A percentile compares a stretch with the other conserved stretches of the same genome.
These are phyloP conservation scores for Curvularia hawaiiensis DNA, from an alignment of 2,329 filamentous ascomycete genomes.

Conservation along the genomic window DNA sequence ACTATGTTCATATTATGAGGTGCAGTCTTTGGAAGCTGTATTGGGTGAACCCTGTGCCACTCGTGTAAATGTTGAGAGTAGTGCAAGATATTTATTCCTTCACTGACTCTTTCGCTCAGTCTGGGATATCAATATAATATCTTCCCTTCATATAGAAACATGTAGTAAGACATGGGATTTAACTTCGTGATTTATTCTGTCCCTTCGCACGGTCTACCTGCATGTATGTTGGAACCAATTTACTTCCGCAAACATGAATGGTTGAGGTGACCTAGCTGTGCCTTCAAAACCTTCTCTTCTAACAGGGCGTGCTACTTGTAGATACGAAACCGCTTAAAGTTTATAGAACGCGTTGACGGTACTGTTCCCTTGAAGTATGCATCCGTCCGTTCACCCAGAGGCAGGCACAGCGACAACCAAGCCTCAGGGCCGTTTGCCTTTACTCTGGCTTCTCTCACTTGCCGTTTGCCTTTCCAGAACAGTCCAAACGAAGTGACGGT, in stretches of 20 bases:
- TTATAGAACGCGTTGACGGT: neutral
- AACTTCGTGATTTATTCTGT: neutral
- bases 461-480: neutral
- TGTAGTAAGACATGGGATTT: too few relatives aligned
- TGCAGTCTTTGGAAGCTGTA: too few relatives aligned
- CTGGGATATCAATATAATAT: too few relatives aligned
- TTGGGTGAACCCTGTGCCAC: too few relatives aligned
- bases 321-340: too few relatives aligned
- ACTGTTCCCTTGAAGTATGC: neutral
- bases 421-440: neutral
- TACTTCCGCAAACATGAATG: neutral
- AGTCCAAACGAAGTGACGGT: neutral
- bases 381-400: neutral
- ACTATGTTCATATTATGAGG: too few relatives aligned
- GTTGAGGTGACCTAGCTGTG: neutral
- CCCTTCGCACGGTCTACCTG: neutral
- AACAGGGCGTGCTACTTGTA: neutral
- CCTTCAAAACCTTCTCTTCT: neutral
- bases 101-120: too few relatives aligned
- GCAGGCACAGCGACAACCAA: neutral
- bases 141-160: too few relatives aligned
- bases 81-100: too few relatives aligned
- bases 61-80: too few relatives aligned
- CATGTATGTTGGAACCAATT: neutral
- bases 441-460: neutral